Percentiles rank a stretch among this genome's conserved stretches.
Evolutionary conservation across 768 basidiomycete genomes (phyloP).

Genomic region (Russula olivacea): DNA sequence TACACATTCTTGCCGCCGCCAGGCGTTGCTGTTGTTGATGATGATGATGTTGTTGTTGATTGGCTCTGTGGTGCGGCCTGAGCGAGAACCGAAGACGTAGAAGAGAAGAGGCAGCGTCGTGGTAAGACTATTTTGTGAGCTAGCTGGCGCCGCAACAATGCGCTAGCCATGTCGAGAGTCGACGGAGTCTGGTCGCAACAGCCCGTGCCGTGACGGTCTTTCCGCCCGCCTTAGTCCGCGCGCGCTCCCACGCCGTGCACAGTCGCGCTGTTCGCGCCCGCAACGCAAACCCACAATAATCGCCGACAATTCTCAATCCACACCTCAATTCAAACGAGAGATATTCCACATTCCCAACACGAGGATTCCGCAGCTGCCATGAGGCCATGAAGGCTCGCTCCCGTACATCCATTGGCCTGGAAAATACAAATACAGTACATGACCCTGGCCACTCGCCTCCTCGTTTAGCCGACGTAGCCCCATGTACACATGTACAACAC

Average conservation of each 20-base stretch:
- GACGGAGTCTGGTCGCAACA: constrained; percentile 7
- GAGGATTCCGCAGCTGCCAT: no score
- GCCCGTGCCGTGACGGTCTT: background rate
- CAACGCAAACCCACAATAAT: background rate
- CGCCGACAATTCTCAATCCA: background rate
- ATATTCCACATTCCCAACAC: no score
- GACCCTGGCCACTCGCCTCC: background rate
- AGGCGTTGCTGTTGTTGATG: constrained; percentile 23
- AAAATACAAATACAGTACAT: no score
- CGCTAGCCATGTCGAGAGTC: constrained; percentile 52
- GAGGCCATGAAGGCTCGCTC: no score
- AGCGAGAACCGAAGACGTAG: constrained; percentile 37
- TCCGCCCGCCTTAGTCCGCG: background rate
- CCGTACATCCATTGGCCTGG: no score
- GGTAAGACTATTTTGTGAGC: constrained; percentile 37
- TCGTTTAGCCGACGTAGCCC: background rate
- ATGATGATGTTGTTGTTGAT: background rate
- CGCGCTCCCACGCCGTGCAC: constrained; percentile 13
- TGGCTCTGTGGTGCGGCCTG: constrained; percentile 27
- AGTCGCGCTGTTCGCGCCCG: no score
- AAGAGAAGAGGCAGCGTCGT: constrained; percentile 27
- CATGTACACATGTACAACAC: background rate
- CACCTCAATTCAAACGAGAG: no score
- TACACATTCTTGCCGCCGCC: constrained; percentile 43
- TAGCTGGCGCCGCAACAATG: constrained; percentile 57